Base-by-base conservation (phyloP, 331 rosid genomes). In the Stylosanthes scabra region DNA sequence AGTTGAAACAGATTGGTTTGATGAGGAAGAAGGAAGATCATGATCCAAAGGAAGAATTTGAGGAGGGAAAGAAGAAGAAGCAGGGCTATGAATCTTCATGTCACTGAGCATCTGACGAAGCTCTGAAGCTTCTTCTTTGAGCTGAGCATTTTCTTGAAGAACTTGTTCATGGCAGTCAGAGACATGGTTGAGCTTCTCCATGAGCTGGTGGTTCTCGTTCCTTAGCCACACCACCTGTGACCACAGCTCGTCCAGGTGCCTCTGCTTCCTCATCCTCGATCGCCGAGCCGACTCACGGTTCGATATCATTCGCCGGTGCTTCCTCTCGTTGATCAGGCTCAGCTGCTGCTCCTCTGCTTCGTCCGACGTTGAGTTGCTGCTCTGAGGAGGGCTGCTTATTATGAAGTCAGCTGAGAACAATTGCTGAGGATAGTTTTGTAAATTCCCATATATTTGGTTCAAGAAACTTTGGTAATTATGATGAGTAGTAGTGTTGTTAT, bases 211-310 rank as follows among this genome's bases (percentile, higher is more conserved):
- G 9, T 95, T 95, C 93, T 92, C 98, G 60, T 84, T 90, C 51
- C 98, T 77, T 1, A 92, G 88, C 99, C 99, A 92, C 52, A 95
- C 81, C 28, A 95, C 98, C 70, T 95, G 99, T 4, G 97, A 92
- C 99, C 99, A 95, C 1, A 95, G 88, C 77, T 95, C 99, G 61
- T 95, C 97, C 20, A 95, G 87, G 79, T 95, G 97, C 56, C 78
- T 90, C 78, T 95, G 98, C 86, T 92, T 95, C 70, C 99, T 86
- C 92, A 90, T 89, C 3, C 99, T 88, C 1, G 99, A 95, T 14
- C 99, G 63, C 0, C 99, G 93, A 0, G 99, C 99, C 0, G 99
- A 95, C 44, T 95, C 99, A 14, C 99, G 70, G 74, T 95, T 95
- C 0, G 99, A 95, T 84, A 95, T 85, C 98, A 90, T 95, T 78